Base-by-base conservation (phyloP, 2,329 filamentous ascomycete species). In the Trichophyton verrucosum region DNA sequence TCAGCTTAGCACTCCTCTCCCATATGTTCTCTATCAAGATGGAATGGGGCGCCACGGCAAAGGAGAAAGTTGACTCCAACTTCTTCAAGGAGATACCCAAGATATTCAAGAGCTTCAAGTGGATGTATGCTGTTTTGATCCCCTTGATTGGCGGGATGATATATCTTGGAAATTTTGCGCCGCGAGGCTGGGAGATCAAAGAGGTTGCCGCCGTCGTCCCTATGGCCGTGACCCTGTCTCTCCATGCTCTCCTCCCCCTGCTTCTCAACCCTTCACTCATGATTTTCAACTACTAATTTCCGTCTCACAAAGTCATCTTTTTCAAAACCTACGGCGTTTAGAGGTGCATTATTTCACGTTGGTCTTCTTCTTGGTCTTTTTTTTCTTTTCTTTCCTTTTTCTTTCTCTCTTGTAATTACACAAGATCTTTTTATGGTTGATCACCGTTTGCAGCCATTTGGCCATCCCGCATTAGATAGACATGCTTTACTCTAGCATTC, bases 1-100 rank as follows among this genome's bases (percentile, higher is more conserved):
- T 95, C 57, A 88, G 84, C 33, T 86, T 91, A 71, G 89, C 89
- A 1, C 78, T 95, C 38, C 75, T 94, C 53, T 81, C 85, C 3
- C 90, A 95, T 77, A 89, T 94, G 82, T 88, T 94, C 71, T 84
- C 88, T 75, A 84, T 92, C 70, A 82, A 94, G 74, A 92, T 94
- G 86, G 83, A 82, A 2, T 94, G 89, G 89, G 89, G 89, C 58
- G 85, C 89, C 1, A 95, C 90, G 0, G 82, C 85, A 46, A 95
- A 95, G 75, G 90, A 95, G 22, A 63, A 63, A 30, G 64, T 90
- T 68, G 85, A 87, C 69, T 86, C 87, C 27, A 88, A 89, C 73
- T 95, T 95, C 75, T 92, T 91, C 75, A 87, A 89, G 63, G 89
- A 94, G 71, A 82, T 91, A 17, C 86, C 87, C 38, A 87, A 87